These are phyloP conservation scores for Psilocybe sp. DNA, from an alignment of 768 basidiomycete species.

Conservation along the genomic window DNA sequence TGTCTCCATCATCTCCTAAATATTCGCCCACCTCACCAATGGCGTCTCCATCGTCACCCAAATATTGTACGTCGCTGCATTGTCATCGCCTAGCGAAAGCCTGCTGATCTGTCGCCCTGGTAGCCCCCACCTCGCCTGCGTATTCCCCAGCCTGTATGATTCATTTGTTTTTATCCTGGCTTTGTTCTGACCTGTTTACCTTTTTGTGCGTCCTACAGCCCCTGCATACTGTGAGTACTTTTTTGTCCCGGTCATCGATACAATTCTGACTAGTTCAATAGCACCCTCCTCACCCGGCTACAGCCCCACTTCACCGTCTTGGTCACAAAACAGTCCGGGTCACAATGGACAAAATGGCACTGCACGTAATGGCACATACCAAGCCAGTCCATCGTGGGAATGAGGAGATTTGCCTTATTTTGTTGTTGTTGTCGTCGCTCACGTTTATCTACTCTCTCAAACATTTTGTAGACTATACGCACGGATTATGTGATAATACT, in stretches of 20 bases:
- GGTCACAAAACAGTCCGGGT: slow-evolving; percentile 81
- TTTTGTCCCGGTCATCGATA: background rate
- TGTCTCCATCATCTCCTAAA: slow-evolving; percentile 88
- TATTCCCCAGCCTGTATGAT: slow-evolving; percentile 86
- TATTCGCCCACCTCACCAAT: slow-evolving; percentile 94
- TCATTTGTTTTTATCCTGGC: slow-evolving; percentile 1
- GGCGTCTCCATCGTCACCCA: slow-evolving; percentile 87
- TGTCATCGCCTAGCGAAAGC: background rate
- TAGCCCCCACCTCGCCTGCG: slow-evolving; percentile 83
- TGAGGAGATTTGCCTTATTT: slow-evolving; percentile 20
- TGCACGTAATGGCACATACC: slow-evolving; percentile 41
- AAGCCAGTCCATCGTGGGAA: slow-evolving; percentile 52
- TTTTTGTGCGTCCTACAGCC: slow-evolving; percentile 35
- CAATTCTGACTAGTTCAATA: slow-evolving; percentile 26
- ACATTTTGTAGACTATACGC: slow-evolving; percentile 25
- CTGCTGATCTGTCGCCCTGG: slow-evolving; percentile 7
- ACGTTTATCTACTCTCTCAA: slow-evolving; percentile 21
- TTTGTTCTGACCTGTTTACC: background rate
- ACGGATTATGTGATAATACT: slow-evolving; percentile 4
- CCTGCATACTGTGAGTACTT: slow-evolving; percentile 71
- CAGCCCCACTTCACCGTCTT: slow-evolving; percentile 81
- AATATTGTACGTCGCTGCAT: slow-evolving; percentile 68
- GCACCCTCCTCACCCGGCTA: slow-evolving; percentile 85
- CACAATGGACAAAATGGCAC: slow-evolving; percentile 51
- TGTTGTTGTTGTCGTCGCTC: slow-evolving; percentile 17